Evolutionary conservation across 306 rosid genomes (phyloP).

Genomic region (Vigna trinervia): DNA sequence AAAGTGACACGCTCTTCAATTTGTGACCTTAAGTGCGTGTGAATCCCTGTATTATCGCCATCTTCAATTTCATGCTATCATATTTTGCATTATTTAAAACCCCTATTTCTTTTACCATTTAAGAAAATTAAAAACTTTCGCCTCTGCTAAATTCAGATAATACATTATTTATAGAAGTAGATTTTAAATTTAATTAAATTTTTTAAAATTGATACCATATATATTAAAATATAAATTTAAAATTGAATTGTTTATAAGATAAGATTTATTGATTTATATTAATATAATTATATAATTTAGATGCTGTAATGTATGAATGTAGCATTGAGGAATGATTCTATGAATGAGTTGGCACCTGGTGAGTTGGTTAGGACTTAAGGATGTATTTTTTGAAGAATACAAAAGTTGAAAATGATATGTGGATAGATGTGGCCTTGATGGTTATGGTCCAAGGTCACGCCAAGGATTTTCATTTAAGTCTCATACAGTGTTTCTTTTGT

Average conservation of each 20-base stretch:
- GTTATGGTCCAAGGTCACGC: conserved; percentile 2
- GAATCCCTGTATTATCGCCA: neutral
- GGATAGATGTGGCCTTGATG: neutral
- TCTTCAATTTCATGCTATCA: neutral
- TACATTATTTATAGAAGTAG: no score
- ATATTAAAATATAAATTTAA: no score
- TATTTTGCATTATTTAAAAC: neutral
- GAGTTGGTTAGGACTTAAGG: neutral
- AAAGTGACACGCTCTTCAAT: neutral
- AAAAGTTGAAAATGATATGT: neutral
- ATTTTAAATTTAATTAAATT: no score
- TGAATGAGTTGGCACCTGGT: conserved; percentile 10
- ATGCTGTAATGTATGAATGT: neutral
- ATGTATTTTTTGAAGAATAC: conserved; percentile 12
- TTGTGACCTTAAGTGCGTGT: neutral
- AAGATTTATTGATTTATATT: no score
- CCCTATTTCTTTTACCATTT: neutral
- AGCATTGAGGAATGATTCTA: neutral
- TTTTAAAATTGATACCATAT: no score
- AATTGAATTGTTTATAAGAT: no score
- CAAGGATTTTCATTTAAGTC: neutral
- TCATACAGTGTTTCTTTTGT: neutral
- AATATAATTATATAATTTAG: neutral
- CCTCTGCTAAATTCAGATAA: neutral
- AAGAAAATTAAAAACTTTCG: neutral